Evolutionary conservation across 2,329 filamentous ascomycete genomes (phyloP), one percentile per base, ranked within the genome.

Genomic region (Cryphonectria carpinicola): DNA sequence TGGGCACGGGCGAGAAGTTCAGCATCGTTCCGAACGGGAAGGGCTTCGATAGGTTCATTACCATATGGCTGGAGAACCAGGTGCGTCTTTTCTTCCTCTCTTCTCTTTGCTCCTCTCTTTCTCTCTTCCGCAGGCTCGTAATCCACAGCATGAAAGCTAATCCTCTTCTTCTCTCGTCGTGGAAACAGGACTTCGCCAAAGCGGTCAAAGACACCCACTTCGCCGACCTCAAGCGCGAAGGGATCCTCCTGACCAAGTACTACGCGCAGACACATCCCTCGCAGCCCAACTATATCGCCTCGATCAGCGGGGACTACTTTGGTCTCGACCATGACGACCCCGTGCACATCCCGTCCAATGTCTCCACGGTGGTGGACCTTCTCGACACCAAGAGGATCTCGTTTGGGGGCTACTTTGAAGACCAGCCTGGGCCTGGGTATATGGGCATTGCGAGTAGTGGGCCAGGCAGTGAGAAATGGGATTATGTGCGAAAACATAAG

Each of bases 231-330:
- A 81, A 79, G 71, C 78, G 80, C 72, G 77, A 83, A 71, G 84
- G 84, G 68, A 82, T 86, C 71, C 73, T 82, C 22, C 79, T 85
- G 61, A 82, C 82, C 64, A 86, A 88, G 76, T 85, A 86, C 80
- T 87, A 84, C 71, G 91, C 85, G 28, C 81, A 92, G 54, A 93
- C 91, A 1, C 92, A 94, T 76, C 91, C 92, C 0, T 91, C 88
- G 0, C 86, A 94, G 83, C 92, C 92, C 28, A 95, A 95, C 83
- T 95, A 95, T 79, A 86, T 90, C 70, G 89, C 92, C 3, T 79
- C 88, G 1, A 86, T 91, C 62, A 88, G 87, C 43, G 92, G 92
- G 68, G 92, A 93, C 80, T 90, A 91, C 80, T 86, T 84, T 72
- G 84, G 84, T 1, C 72, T 84, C 49, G 79, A 86, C 73, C 81